Percentiles rank a stretch among this genome's conserved stretches.
Conservation (phyloP, 805 yeast genomes). For the Ogataea angusta region DNA sequence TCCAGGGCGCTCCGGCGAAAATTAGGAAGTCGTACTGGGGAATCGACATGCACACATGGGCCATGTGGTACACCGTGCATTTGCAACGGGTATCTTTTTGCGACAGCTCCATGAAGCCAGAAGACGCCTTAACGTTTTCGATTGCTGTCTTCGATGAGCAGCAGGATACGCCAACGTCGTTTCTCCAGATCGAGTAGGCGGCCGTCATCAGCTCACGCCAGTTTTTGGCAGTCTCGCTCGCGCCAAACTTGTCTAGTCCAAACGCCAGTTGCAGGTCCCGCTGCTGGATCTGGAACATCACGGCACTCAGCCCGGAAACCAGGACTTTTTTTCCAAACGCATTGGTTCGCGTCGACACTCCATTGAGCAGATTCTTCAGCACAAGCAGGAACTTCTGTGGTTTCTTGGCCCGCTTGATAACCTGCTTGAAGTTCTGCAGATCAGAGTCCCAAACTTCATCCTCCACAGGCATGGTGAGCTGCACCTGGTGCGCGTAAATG, state of each 20-base stretch:
- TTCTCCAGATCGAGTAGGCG: slow-evolving; percentile 69
- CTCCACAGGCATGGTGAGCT: slow-evolving; percentile 59
- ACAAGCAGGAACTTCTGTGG: slow-evolving; percentile 51
- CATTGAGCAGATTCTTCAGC: slow-evolving; percentile 55
- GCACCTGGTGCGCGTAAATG: slow-evolving; percentile 56
- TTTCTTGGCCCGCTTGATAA: slow-evolving; percentile 24
- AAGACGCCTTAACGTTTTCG: slow-evolving; percentile 27
- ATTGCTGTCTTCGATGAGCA: slow-evolving; percentile 35
- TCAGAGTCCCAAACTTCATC: slow-evolving; percentile 53
- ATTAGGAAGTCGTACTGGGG: slow-evolving; percentile 78
- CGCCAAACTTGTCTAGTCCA: slow-evolving; percentile 39
- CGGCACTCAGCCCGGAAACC: slow-evolving; percentile 62
- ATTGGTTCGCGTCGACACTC: slow-evolving; percentile 44
- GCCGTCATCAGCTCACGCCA: slow-evolving; percentile 73
- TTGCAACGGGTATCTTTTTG: slow-evolving; percentile 50
- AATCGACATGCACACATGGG: slow-evolving; percentile 67
- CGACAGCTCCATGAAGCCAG: slow-evolving; percentile 31
- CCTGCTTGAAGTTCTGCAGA: slow-evolving; percentile 20
- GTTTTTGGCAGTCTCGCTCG: slow-evolving; percentile 33
- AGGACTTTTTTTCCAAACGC: slow-evolving; percentile 66
- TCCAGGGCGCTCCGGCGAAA: slow-evolving; percentile 77
- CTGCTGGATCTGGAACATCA: slow-evolving; percentile 72
- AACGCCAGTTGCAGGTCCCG: slow-evolving; percentile 58
- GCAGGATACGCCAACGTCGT: slow-evolving; percentile 40
- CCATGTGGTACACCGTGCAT: slow-evolving; percentile 66